Conservation (phyloP, 345 rosid genomes). For the Aurinia saxatilis region DNA sequence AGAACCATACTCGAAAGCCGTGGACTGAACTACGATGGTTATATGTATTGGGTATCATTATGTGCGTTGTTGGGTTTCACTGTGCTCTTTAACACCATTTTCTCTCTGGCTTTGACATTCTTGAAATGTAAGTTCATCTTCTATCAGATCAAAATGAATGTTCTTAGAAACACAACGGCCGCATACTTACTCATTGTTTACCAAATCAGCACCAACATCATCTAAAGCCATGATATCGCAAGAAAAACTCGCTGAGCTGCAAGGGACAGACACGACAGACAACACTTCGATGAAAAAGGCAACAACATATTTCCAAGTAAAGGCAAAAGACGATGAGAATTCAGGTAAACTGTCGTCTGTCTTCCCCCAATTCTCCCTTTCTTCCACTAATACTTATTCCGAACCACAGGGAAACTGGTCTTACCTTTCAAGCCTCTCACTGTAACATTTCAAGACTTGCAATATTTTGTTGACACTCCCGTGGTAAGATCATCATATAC, state of each 20-base stretch:
- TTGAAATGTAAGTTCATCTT: conserved; percentile 39
- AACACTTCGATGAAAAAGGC: neutral
- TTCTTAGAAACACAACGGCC: neutral
- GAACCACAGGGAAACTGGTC: conserved; percentile 38
- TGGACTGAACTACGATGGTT: conserved; percentile 34
- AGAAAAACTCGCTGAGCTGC: conserved; percentile 45
- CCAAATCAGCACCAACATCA: conserved; percentile 58
- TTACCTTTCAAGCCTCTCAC: conserved; percentile 76
- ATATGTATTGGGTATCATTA: conserved; percentile 72
- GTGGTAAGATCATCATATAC: conserved; percentile 35
- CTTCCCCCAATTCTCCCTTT: neutral
- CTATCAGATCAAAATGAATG: neutral
- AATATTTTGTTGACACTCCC: conserved; percentile 77
- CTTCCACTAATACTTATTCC: neutral
- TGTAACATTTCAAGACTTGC: conserved; percentile 59
- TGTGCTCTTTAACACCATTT: conserved; percentile 43
- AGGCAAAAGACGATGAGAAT: neutral
- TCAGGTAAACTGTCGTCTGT: conserved; percentile 8
- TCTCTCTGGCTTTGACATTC: conserved; percentile 43
- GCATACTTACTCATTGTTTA: neutral
- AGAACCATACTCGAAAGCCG: conserved; percentile 36
- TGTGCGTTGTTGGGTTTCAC: conserved; percentile 45
- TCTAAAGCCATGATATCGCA: conserved; percentile 60
- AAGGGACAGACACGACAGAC: conserved; percentile 30
- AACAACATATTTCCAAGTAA: conserved; percentile 6